Conservation (phyloP, 2,329 filamentous ascomycete species). For the Teratosphaeria viscida region DNA sequence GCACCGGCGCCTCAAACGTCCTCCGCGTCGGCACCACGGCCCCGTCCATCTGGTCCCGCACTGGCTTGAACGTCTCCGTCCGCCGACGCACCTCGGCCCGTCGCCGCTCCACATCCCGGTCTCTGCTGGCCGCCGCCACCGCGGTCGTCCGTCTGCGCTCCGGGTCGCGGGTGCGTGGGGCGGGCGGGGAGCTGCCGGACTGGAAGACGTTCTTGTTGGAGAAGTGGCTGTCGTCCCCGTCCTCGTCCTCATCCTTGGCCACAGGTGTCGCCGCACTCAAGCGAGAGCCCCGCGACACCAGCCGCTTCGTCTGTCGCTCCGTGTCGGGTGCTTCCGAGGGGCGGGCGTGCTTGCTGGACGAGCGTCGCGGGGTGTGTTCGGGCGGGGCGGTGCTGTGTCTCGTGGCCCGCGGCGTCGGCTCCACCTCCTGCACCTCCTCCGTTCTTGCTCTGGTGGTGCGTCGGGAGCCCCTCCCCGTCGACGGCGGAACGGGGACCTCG, state of each 20-base stretch:
- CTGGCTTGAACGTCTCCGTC: conserved; percentile 31
- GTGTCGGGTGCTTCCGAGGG: conserved; percentile 34
- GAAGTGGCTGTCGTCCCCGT: conserved; percentile 55
- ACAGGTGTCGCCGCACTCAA: conserved; percentile 13
- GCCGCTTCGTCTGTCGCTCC: conserved; percentile 25
- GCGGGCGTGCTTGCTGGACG: conserved; percentile 35
- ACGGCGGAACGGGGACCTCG: conserved; percentile 33
- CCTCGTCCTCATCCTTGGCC: conserved; percentile 20
- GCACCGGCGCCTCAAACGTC: conserved; percentile 49
- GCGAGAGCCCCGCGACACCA: conserved; percentile 15
- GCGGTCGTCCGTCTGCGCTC: conserved; percentile 44
- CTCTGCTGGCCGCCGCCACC: conserved; percentile 20
- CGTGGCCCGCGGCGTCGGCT: conserved; percentile 17
- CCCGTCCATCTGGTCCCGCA: conserved; percentile 44
- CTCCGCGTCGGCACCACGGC: conserved; percentile 45
- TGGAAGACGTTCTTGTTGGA: conserved; percentile 90
- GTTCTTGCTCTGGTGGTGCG: conserved; percentile 22
- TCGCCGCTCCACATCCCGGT: conserved; percentile 33
- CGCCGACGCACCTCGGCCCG: conserved; percentile 29
- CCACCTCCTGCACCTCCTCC: conserved; percentile 29
- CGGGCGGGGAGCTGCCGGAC: conserved; percentile 18
- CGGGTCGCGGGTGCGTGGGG: conserved; percentile 51
- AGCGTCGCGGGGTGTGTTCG: conserved; percentile 23
- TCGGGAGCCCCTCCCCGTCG: conserved; percentile 14
- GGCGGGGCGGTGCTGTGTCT: conserved; percentile 26